Evolutionary conservation across 1,284 basidiomycete species (phyloP), one percentile per base, ranked within the genome.

Genomic region (Apiotrichum veenhuisii): DNA sequence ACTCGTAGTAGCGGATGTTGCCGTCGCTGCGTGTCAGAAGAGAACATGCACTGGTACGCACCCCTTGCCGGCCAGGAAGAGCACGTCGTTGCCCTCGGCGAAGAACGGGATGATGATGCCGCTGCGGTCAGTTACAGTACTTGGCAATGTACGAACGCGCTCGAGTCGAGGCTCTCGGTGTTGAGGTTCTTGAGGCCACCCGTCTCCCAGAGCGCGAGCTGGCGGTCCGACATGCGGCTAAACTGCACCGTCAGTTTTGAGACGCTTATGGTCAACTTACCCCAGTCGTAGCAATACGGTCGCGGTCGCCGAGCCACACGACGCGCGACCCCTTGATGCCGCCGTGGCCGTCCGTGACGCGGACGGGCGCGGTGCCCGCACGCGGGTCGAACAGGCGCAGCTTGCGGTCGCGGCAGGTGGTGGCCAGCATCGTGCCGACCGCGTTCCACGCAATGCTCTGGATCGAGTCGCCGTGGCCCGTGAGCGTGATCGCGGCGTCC

Each of bases 71-170:
- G 82, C 92, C 59, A 98, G 83, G 84, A 97, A 97, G 58, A 97
- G 80, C 56, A 98, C 86, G 61, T 90, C 87, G 77, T 95, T 96
- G 66, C 81, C 82, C 57, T 97, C 93, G 47, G 85, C 86, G 86
- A 91, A 98, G 85, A 95, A 97, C 1, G 95, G 95, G 91, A 98
- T 97, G 52, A 96, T 77, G 40, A 97, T 91, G 49, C 95, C 94
- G n/a, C 70, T 72, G 37, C 8, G 8, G 36, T 37, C 36, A 37
- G 11, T 5, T 14, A n/a, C 36, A 10, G 4, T 37, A 15, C 11
- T 20, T 36, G 42, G 20, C 18, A 36, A 25, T 30, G 15, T 14
- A 66, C 71, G 56, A 45, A 75, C 67, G 91, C 85, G 54, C 87
- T 88, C 74, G 92, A 90, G 77, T 96, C 93, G 61, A 95, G 81